Conservation (phyloP, 305 asterid species). For the Ilex paraguariensis region DNA sequence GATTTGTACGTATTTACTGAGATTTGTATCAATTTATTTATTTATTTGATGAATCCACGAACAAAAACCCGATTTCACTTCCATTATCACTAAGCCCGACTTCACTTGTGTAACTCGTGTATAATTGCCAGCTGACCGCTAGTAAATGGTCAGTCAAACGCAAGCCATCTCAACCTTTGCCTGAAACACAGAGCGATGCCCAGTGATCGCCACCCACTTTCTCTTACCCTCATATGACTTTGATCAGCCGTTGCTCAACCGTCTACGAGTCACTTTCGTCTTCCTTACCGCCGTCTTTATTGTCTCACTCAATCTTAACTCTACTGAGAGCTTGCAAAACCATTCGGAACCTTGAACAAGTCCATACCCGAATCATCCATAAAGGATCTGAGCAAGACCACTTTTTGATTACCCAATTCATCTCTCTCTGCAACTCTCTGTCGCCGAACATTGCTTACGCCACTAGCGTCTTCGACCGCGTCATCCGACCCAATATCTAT, state of each 20-base stretch:
- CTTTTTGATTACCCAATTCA: constrained; percentile 40
- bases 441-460: constrained; percentile 33
- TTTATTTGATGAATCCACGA: too few relatives aligned
- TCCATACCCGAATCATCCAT: constrained; percentile 50
- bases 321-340: constrained; percentile 44
- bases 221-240: not conserved
- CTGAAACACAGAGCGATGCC: too few relatives aligned
- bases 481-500: constrained; percentile 45
- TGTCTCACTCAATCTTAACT: constrained; percentile 20
- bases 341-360: constrained; percentile 32
- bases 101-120: too few relatives aligned
- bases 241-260: not conserved
- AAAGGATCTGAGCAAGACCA: constrained; percentile 73
- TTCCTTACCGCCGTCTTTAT: constrained; percentile 14
- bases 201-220: too few relatives aligned
- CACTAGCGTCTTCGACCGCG: constrained; percentile 43
- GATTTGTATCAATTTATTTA: too few relatives aligned
- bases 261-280: not conserved
- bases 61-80: too few relatives aligned
- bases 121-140: too few relatives aligned
- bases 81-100: too few relatives aligned
- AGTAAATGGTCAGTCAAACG: too few relatives aligned
- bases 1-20: too few relatives aligned
- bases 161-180: too few relatives aligned
- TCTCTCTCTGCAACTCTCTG: constrained; percentile 35